These are phyloP conservation scores for Yamadazyma epiphylla DNA, from an alignment of 1,139 yeast genomes.

Conservation along the genomic window DNA sequence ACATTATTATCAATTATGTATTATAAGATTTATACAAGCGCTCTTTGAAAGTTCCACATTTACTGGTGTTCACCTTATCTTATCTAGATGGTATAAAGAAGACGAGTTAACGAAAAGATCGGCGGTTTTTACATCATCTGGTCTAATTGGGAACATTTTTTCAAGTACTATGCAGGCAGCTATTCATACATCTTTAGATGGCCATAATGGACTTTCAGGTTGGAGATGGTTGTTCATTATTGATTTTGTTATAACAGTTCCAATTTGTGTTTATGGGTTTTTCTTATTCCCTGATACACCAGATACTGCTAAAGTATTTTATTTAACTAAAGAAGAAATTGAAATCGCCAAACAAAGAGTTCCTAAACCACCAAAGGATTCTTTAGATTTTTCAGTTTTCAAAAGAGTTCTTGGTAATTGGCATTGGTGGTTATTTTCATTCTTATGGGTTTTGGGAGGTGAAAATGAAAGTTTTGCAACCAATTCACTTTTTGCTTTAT, in stretches of 20 bases:
- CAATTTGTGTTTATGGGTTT: constrained; percentile 52
- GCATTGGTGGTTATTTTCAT: constrained; percentile 57
- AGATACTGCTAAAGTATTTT: constrained; percentile 34
- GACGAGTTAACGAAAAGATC: constrained; percentile 42
- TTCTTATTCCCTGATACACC: constrained; percentile 60
- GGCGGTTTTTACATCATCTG: constrained; percentile 52
- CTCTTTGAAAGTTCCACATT: constrained; percentile 54
- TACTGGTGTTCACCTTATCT: constrained; percentile 48
- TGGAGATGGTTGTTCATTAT: constrained; percentile 41
- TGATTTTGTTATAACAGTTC: constrained; percentile 35
- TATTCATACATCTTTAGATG: constrained; percentile 28
- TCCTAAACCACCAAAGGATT: constrained; percentile 25
- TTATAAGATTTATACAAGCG: constrained; percentile 52
- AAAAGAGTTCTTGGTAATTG: constrained; percentile 50
- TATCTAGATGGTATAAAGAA: constrained; percentile 53
- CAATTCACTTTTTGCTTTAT: constrained; percentile 50
- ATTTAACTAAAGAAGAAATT: constrained; percentile 32
- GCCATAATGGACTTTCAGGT: constrained; percentile 26
- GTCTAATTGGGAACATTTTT: constrained; percentile 49
- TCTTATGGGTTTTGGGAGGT: constrained; percentile 59
- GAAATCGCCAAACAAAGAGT: constrained; percentile 23
- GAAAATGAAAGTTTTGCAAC: constrained; percentile 53
- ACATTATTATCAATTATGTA: constrained; percentile 43
- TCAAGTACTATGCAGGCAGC: constrained; percentile 35
- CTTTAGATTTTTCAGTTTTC: constrained; percentile 40